phyloP scores from a whole-genome alignment of 2,329 filamentous ascomycete genomes.

The Sporothrix luriei region DNA sequence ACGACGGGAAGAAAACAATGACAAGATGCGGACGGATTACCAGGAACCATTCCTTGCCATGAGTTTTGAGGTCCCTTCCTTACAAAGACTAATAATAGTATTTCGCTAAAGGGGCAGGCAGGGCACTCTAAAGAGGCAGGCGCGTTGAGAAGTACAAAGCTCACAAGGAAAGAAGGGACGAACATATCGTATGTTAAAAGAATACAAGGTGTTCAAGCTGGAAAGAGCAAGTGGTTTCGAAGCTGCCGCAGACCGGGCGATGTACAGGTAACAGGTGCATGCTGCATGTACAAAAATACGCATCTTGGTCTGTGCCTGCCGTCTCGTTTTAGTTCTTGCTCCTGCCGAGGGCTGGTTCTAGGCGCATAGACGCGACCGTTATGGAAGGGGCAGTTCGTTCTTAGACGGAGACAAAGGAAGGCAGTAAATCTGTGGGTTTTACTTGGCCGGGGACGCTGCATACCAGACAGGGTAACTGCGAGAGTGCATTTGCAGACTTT shows the following conservation, averaged over 20 bases:
- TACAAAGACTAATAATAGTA: background rate
- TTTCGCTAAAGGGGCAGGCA: background rate
- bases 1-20: background rate
- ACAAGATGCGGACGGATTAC: background rate
- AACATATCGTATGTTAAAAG: background rate
- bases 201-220: background rate
- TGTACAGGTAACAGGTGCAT: background rate
- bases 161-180: background rate
- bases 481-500: background rate
- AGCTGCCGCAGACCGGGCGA: background rate
- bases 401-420: background rate
- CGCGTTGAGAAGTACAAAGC: slow-evolving; percentile 5
- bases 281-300: background rate
- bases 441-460: background rate
- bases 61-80: slow-evolving; percentile 3
- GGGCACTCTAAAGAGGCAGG: background rate
- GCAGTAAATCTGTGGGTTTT: background rate
- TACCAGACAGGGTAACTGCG: background rate
- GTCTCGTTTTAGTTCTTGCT: background rate
- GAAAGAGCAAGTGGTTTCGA: background rate
- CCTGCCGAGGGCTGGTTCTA: background rate
- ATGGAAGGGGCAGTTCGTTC: background rate
- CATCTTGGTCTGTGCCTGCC: background rate
- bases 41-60: background rate
- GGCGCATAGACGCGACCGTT: too few relatives aligned